Percentiles rank a stretch among this genome's conserved stretches.
Evolutionary conservation across 352 stramenopile species (phyloP).

Genomic region (Globisporangium yorkense): DNA sequence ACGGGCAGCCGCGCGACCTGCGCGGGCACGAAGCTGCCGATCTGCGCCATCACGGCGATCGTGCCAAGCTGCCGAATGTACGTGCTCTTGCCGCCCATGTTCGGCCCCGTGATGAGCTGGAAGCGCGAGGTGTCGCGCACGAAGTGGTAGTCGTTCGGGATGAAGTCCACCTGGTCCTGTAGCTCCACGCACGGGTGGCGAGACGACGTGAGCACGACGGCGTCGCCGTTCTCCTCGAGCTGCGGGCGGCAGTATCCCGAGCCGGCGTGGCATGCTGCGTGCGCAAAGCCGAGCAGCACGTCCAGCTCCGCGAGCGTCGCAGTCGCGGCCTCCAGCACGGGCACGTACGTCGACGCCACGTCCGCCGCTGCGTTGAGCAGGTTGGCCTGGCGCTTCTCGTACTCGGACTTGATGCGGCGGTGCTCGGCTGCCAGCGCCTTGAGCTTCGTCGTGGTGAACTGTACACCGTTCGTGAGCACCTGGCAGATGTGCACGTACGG

Average conservation of each 20-base stretch:
- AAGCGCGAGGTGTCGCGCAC: conserved; percentile 82
- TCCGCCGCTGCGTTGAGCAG: conserved; percentile 92
- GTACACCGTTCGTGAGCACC: conserved; percentile 96
- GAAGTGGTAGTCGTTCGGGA: conserved; percentile 97
- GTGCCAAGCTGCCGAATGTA: conserved; percentile 97
- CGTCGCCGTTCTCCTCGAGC: conserved; percentile 50
- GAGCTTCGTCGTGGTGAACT: conserved; percentile 95
- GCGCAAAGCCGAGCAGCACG: conserved; percentile 92
- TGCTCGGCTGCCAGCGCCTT: conserved; percentile 84
- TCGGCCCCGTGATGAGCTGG: conserved; percentile 97
- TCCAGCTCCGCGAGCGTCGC: conserved; percentile 91
- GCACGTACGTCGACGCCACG: conserved; percentile 94
- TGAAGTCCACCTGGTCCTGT: conserved; percentile 96
- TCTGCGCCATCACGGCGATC: conserved; percentile 94
- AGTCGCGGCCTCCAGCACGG: conserved; percentile 91
- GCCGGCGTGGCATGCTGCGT: conserved; percentile 91
- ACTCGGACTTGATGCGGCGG: conserved; percentile 82
- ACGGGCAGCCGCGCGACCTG: conserved; percentile 88
- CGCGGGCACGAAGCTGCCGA: conserved; percentile 96
- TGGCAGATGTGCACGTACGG: conserved; percentile 90
- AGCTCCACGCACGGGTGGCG: conserved; percentile 98
- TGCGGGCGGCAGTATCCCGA: conserved; percentile 67
- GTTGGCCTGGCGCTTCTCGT: conserved; percentile 88
- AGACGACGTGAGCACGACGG: conserved; percentile 72
- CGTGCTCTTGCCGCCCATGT: conserved; percentile 98